phyloP scores from a whole-genome alignment of 2,329 filamentous ascomycete species.

The Lomentospora prolificans region DNA sequence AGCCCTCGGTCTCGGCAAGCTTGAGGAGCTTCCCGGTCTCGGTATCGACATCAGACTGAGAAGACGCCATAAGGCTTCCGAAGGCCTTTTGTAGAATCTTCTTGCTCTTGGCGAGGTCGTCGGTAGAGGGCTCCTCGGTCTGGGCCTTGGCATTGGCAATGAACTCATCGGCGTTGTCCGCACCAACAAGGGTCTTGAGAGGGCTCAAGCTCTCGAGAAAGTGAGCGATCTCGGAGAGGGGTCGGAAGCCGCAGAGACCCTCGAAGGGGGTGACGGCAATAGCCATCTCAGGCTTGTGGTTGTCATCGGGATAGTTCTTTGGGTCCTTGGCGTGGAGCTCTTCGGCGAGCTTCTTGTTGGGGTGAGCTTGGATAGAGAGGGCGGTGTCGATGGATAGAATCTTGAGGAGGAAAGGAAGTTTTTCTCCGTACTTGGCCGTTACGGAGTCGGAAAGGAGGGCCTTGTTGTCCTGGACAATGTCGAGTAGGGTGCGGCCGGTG shows the following conservation, averaged over 20 bases:
- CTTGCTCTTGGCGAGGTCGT: slow-evolving; percentile 45
- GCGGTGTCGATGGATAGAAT: slow-evolving; percentile 94
- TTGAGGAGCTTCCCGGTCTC: slow-evolving; percentile 61
- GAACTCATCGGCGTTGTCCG: slow-evolving; percentile 49
- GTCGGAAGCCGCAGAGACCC: slow-evolving; percentile 90
- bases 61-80: slow-evolving; percentile 69
- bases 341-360: slow-evolving; percentile 86
- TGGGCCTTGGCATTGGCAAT: slow-evolving; percentile 29
- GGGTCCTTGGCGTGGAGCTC: slow-evolving; percentile 75
- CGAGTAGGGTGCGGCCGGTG: slow-evolving; percentile 76
- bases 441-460: slow-evolving; percentile 68
- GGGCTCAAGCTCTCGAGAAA: slow-evolving; percentile 56
- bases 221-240: slow-evolving; percentile 73
- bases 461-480: slow-evolving; percentile 80
- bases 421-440: slow-evolving; percentile 63
- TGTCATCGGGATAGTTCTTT: slow-evolving; percentile 96
- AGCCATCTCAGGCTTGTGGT: slow-evolving; percentile 99
- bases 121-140: slow-evolving; percentile 33
- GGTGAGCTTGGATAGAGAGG: slow-evolving; percentile 92
- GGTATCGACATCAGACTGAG: slow-evolving; percentile 41
- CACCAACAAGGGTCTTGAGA: slow-evolving; percentile 57
- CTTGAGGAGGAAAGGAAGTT: slow-evolving; percentile 95
- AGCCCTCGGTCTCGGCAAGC: slow-evolving; percentile 57
- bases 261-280: slow-evolving; percentile 96
- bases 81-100: slow-evolving; percentile 73